These are phyloP conservation scores for Porogramme epimiltina DNA, from an alignment of 1,284 basidiomycete species.

Conservation along the genomic window DNA sequence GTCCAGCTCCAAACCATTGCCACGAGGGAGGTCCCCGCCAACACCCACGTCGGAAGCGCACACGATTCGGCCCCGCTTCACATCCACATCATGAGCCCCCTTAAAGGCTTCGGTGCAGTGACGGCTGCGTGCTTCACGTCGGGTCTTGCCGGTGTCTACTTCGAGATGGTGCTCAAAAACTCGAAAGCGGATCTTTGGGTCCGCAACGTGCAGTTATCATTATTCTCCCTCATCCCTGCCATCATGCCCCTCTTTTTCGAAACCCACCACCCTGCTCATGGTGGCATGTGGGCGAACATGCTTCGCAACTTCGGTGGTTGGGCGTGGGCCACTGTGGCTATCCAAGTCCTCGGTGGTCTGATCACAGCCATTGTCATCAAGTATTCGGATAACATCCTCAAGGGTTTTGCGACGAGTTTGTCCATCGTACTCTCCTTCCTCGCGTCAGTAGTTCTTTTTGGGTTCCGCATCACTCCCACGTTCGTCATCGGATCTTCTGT, in stretches of 20 bases:
- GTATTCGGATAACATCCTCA: constrained; percentile 87
- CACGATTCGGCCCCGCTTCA: constrained; percentile 38
- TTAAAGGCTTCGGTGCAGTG: constrained; percentile 88
- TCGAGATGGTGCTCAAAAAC: constrained; percentile 96
- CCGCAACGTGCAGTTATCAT: constrained; percentile 93
- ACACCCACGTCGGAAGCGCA: constrained; percentile 35
- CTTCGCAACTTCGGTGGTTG: constrained; percentile 75
- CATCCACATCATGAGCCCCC: constrained; percentile 67
- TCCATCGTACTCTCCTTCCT: constrained; percentile 94
- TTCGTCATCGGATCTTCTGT: constrained; percentile 84
- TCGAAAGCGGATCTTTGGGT: constrained; percentile 92
- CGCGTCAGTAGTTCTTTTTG: constrained; percentile 85
- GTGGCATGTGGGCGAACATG: constrained; percentile 18
- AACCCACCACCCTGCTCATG: constrained; percentile 28
- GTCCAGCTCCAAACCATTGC: constrained; percentile 82
- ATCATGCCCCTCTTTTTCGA: constrained; percentile 78
- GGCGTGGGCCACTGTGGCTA: constrained; percentile 89
- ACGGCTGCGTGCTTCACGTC: constrained; percentile 93
- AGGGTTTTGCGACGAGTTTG: constrained; percentile 93
- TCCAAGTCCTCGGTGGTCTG: constrained; percentile 89
- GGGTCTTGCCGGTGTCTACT: constrained; percentile 97
- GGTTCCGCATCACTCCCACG: constrained; percentile 82
- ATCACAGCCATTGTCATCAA: constrained; percentile 89
- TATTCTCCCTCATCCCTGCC: constrained; percentile 92
- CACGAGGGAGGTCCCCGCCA: constrained; percentile 36